Evolutionary conservation across 306 rosid species (phyloP).

Genomic region (Quercus parvula): DNA sequence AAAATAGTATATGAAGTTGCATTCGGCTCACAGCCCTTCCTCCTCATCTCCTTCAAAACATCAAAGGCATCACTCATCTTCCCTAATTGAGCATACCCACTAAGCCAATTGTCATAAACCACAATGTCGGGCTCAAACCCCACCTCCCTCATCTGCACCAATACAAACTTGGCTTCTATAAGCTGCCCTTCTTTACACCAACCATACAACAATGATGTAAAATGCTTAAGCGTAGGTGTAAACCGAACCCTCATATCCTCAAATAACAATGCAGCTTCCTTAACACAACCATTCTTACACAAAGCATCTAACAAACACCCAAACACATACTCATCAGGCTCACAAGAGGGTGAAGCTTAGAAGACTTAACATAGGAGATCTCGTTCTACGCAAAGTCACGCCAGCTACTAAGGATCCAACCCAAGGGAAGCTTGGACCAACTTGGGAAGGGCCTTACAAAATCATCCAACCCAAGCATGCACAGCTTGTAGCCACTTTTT

Average conservation of each 20-base stretch:
- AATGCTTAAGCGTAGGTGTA: conserved; percentile 55
- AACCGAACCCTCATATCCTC: conserved; percentile 70
- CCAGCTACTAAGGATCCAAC: too few relatives aligned
- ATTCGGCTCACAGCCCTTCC: conserved; percentile 60
- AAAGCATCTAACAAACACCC: conserved; percentile 83
- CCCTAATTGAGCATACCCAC: conserved; percentile 70
- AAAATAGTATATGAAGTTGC: conserved; percentile 60
- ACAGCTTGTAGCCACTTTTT: too few relatives aligned
- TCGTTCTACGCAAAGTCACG: too few relatives aligned
- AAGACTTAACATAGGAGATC: too few relatives aligned
- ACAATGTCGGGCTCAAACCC: conserved; percentile 75
- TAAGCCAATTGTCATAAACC: conserved; percentile 64
- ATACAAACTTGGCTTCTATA: conserved; percentile 67
- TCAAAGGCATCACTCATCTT: conserved; percentile 80
- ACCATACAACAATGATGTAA: conserved; percentile 83
- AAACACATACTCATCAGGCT: conserved; percentile 75
- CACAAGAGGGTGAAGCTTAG: conserved; percentile 18
- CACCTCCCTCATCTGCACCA: conserved; percentile 69
- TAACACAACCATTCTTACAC: conserved; percentile 78
- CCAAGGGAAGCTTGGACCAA: too few relatives aligned
- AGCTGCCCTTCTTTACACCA: conserved; percentile 88
- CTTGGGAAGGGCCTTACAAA: too few relatives aligned
- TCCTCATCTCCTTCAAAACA: conserved; percentile 73
- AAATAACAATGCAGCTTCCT: conserved; percentile 70
- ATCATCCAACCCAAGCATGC: too few relatives aligned